A percentile compares a stretch with the other conserved stretches of the same genome.
phyloP scores from a whole-genome alignment of 192 early-diverging fungal genomes.

The Ambispora gerdemannii region DNA sequence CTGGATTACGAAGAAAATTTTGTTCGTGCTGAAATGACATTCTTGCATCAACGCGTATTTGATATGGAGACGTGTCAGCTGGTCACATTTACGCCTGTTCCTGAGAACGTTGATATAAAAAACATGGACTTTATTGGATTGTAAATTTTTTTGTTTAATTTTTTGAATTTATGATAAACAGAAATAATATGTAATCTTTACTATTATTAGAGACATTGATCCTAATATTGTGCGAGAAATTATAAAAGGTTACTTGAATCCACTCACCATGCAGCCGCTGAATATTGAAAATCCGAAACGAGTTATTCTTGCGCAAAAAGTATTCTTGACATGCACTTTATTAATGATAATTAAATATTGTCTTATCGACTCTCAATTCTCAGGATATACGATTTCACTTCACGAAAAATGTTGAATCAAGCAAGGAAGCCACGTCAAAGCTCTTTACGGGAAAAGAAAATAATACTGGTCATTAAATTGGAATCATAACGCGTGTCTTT shows the following conservation, averaged over 20 bases:
- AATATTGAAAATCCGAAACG: not conserved
- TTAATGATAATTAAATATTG: too few species aligned
- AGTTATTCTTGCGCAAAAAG: too few species aligned
- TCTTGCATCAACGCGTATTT: slow-evolving; percentile 88
- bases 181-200: not conserved
- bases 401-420: too few species aligned
- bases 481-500: too few species aligned
- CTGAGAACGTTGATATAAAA: slow-evolving; percentile 37
- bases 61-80: slow-evolving; percentile 55
- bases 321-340: too few species aligned
- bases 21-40: slow-evolving; percentile 76
- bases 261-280: slow-evolving; percentile 54
- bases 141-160: slow-evolving; percentile 30
- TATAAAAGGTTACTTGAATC: slow-evolving; percentile 61
- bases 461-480: too few species aligned
- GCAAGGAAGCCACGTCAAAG: too few species aligned
- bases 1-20: slow-evolving; percentile 70
- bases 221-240: slow-evolving; percentile 51
- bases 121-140: slow-evolving; percentile 60
- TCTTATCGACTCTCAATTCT: too few species aligned
- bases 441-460: too few species aligned
- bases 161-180: not conserved
- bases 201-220: slow-evolving; percentile 45
- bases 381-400: too few species aligned
- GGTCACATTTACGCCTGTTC: slow-evolving; percentile 57